A percentile compares a stretch with the other conserved stretches of the same genome.
phyloP scores from a whole-genome alignment of 805 yeast genomes.

The Metschnikowia sp. region DNA sequence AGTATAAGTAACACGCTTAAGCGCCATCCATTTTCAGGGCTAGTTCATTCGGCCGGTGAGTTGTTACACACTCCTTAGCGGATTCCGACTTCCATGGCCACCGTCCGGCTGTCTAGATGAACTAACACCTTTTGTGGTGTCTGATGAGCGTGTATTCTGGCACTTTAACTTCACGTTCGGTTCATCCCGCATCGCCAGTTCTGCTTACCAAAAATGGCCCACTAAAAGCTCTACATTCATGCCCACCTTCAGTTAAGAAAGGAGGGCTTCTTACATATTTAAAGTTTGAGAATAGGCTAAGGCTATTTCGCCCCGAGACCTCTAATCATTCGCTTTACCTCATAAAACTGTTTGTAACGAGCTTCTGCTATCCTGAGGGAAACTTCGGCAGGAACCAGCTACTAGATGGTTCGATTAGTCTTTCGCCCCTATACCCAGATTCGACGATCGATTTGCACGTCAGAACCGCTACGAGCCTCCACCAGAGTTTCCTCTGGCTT shows the following conservation, averaged over 20 bases:
- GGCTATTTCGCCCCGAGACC: slow-evolving; percentile 39
- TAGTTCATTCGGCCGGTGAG: slow-evolving; percentile 52
- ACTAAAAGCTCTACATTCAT: no score
- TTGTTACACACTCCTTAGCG: no score
- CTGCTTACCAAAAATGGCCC: no score
- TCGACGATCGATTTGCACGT: slow-evolving; percentile 35
- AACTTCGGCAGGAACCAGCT: slow-evolving; percentile 40
- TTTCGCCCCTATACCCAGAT: slow-evolving; percentile 43
- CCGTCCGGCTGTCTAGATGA: no score
- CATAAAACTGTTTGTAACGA: slow-evolving; percentile 34
- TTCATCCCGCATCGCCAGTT: no score
- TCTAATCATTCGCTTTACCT: slow-evolving; percentile 42
- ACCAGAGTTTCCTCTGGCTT: slow-evolving; percentile 16
- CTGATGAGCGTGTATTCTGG: no score
- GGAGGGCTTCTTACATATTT: slow-evolving; percentile 6
- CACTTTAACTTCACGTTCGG: no score
- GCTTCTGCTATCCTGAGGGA: slow-evolving; percentile 35
- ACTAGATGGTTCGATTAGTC: slow-evolving; percentile 43
- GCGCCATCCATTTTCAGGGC: slow-evolving; percentile 40
- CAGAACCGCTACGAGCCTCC: no score
- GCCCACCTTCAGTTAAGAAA: no score
- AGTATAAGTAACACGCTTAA: slow-evolving; percentile 40
- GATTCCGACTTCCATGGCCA: no score
- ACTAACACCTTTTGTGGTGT: no score
- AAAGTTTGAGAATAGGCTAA: slow-evolving; percentile 42